Evolutionary conservation across 2,329 filamentous ascomycete genomes (phyloP), one percentile per base, ranked within the genome.

Genomic region (Botrytis medusae): DNA sequence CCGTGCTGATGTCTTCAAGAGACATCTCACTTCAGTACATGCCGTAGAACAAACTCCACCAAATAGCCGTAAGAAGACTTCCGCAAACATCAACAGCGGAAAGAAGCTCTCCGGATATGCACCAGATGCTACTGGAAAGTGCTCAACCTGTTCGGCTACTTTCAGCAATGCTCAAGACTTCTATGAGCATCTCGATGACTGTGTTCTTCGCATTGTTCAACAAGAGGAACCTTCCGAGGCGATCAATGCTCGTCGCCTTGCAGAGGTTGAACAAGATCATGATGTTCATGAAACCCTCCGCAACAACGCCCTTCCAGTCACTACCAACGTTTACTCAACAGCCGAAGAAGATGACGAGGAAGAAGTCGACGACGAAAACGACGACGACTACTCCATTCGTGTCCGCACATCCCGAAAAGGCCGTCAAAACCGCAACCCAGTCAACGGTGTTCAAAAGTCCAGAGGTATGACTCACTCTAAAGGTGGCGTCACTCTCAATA

Each of bases 1-100:
- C 84, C 89, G 96, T 69, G 95, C 95, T 54, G 96, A 99, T 80
- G 95, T 98, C 59, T 98, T 98, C 87, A 98, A 98, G 86, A 88
- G 95, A 69, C 96, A 99, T 82, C 85, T 99, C 70, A 97, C 94
- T 20, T 93, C 94, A 0, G 93, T 97, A 0, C 96, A 99, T 81
- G 92, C 93, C 46, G 95, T 98, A 34, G 96, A 98, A 82, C 96
- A 98, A 83, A 95, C 93, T 0, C 92, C 95, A 10, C 95, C 95
- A 0, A 97, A 97, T 82, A 93, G 93, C 82, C 90, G 94, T 75
- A 94, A 93, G 86, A 90, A 90, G 84, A 86, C 86, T 69, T 79
- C 79, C 9, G 77, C 77, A 12, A 79, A 75, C 62, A 72, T 77
- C 73, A 80, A 77, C 70, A 77, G 75, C 68, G 79, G 78, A 62